Evolutionary conservation across 768 basidiomycete species (phyloP).

Genomic region (Boletus vermiculosoides): DNA sequence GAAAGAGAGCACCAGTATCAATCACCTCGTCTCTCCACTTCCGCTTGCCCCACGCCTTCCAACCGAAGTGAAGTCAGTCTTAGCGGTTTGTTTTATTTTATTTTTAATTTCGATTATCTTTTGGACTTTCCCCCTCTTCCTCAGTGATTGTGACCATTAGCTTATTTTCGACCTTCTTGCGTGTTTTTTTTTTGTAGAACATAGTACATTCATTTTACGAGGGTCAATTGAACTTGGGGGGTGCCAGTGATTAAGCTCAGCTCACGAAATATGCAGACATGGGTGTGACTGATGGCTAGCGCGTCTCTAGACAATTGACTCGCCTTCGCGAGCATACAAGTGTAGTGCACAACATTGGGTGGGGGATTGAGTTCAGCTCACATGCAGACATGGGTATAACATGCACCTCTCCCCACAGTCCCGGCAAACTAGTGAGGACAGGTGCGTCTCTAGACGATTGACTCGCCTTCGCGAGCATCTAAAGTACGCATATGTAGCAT

Average conservation of each 20-base stretch:
- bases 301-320: too few relatives aligned
- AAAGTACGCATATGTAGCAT: slow-evolving; percentile 2
- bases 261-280: too few relatives aligned
- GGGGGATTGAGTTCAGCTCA: neutral
- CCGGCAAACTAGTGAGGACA: neutral
- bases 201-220: neutral
- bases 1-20: slow-evolving; percentile 27
- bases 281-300: too few relatives aligned
- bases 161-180: slow-evolving; percentile 33
- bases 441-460: slow-evolving; percentile 17
- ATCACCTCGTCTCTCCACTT: slow-evolving; percentile 36
- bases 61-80: slow-evolving; percentile 48
- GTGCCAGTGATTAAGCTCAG: too few relatives aligned
- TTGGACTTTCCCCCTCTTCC: neutral
- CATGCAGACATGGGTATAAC: neutral
- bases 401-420: slow-evolving; percentile 21
- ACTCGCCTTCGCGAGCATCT: neutral
- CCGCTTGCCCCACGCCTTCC: slow-evolving; percentile 37
- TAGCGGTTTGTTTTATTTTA: slow-evolving; percentile 35
- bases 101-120: neutral
- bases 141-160: slow-evolving; percentile 12
- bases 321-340: too few relatives aligned
- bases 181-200: slow-evolving; percentile 14
- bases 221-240: neutral
- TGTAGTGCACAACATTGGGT: too few relatives aligned